A percentile compares a stretch with the other conserved stretches of the same genome.
These are phyloP conservation scores for Diaporthe citri DNA, from an alignment of 2,329 filamentous ascomycete species.

Conservation along the genomic window DNA sequence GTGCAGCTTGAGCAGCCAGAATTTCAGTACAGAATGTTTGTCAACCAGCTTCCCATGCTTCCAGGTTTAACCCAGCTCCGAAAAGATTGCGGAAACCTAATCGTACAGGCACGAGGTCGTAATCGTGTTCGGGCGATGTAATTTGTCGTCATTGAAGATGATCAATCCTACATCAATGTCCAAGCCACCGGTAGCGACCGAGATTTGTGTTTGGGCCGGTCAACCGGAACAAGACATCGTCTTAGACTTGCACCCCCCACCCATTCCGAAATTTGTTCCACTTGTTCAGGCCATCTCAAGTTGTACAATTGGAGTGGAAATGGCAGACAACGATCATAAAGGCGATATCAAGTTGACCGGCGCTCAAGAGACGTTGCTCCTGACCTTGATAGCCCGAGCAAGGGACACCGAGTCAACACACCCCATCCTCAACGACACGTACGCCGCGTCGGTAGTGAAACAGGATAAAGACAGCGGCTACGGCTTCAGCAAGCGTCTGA, in stretches of 20 bases:
- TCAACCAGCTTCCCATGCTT: too few relatives aligned
- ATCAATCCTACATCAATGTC: background rate
- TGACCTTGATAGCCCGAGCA: background rate
- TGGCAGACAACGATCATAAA: background rate
- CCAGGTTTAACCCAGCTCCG: background rate
- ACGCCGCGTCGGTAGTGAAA: slow-evolving; percentile 7
- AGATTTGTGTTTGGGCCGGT: background rate
- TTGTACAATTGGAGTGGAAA: background rate
- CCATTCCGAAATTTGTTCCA: background rate
- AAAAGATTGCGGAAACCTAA: background rate
- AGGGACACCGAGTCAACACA: background rate
- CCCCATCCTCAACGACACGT: background rate
- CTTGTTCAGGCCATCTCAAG: rapidly evolving
- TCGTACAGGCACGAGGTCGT: background rate
- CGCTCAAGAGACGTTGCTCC: slow-evolving; percentile 8
- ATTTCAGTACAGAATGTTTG: too few relatives aligned
- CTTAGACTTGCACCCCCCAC: too few relatives aligned
- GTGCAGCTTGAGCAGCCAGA: too few relatives aligned
- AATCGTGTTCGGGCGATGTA: background rate
- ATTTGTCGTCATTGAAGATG: background rate
- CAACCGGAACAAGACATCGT: background rate
- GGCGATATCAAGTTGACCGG: background rate
- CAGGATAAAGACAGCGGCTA: slow-evolving; percentile 3
- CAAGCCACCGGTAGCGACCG: background rate
- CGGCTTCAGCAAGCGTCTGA: background rate